These are phyloP conservation scores for Rubia yunnanensis DNA, from an alignment of 257 asterid genomes.

Conservation along the genomic window DNA sequence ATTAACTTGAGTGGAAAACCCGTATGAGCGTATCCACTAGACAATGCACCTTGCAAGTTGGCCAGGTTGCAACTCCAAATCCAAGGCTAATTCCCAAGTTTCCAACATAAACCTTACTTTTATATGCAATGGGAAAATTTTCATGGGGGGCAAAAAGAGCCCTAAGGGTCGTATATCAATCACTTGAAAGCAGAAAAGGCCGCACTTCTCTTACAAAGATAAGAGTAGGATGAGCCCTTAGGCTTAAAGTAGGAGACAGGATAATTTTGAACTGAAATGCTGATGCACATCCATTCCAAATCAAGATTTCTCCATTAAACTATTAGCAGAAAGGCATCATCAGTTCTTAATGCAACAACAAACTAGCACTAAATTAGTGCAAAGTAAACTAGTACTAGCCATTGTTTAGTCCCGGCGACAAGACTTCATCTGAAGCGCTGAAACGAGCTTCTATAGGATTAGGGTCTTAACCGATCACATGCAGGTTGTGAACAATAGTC, in stretches of 20 bases:
- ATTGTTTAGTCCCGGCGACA: neutral
- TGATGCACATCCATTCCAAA: neutral
- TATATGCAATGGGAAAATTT: neutral
- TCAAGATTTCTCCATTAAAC: neutral
- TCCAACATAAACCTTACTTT: constrained; percentile 1
- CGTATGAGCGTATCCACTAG: constrained; percentile 5
- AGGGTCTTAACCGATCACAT: no score
- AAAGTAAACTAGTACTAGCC: neutral
- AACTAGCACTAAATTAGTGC: neutral
- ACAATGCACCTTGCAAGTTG: constrained; percentile 5
- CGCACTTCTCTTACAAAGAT: neutral
- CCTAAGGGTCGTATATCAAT: neutral
- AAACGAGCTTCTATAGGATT: no score
- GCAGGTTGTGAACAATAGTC: no score
- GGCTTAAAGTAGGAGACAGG: neutral
- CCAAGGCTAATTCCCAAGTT: constrained; percentile 6
- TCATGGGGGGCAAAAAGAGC: neutral
- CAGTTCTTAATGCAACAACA: neutral
- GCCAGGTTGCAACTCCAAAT: neutral
- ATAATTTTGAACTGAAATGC: neutral
- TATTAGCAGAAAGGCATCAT: neutral
- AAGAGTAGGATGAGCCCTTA: neutral
- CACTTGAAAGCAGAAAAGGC: neutral
- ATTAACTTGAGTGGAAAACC: constrained; percentile 3
- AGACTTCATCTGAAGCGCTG: neutral